Evolutionary conservation across 768 basidiomycete species (phyloP).

Genomic region (Trichaptum fuscoviolaceum): DNA sequence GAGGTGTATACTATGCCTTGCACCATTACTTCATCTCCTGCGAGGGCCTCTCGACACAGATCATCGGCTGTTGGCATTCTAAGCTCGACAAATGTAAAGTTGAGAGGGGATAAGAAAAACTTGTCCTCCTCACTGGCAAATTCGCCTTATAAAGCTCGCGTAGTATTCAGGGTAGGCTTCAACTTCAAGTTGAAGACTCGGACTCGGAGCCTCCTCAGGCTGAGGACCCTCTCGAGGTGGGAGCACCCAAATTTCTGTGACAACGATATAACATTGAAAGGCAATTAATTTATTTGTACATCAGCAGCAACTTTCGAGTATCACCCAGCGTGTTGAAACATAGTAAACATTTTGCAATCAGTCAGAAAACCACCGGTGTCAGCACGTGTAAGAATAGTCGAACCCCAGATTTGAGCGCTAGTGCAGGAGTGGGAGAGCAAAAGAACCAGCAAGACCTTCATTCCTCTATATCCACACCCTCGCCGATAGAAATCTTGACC

Average conservation of each 20-base stretch:
- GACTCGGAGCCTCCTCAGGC: too few species aligned
- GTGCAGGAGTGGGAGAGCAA: background rate
- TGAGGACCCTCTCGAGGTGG: too few species aligned
- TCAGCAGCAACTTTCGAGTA: too few species aligned
- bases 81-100: constrained; percentile 40
- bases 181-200: background rate
- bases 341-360: too few species aligned
- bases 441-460: constrained; percentile 24
- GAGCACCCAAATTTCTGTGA: background rate
- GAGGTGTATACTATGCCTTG: constrained; percentile 84
- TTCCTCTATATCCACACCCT: constrained; percentile 71
- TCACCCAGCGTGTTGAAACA: too few species aligned
- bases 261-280: background rate
- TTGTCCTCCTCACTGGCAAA: constrained; percentile 1
- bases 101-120: constrained; percentile 31
- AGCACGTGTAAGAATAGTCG: background rate
- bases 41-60: constrained; percentile 58
- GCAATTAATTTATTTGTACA: background rate
- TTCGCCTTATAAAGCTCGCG: constrained; percentile 10
- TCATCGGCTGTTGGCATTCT: constrained; percentile 29
- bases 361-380: background rate
- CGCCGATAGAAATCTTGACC: constrained; percentile 65
- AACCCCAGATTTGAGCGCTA: background rate
- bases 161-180: constrained; percentile 32
- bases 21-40: constrained; percentile 89